A percentile compares a stretch with the other conserved stretches of the same genome.
phyloP scores from a whole-genome alignment of 1,284 basidiomycete genomes.

The Polyporus tsugae region DNA sequence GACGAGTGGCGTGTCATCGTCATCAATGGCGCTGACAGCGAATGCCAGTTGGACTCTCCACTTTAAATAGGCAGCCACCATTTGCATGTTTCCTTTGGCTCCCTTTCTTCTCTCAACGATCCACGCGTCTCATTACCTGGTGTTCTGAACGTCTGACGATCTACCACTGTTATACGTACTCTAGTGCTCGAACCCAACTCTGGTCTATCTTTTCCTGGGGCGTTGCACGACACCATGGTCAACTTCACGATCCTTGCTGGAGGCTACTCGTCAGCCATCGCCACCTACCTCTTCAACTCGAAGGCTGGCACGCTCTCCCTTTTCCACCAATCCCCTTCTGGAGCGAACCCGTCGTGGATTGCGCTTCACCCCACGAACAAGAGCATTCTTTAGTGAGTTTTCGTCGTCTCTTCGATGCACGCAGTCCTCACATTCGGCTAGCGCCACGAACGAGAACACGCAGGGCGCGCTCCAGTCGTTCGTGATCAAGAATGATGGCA shows the following conservation, averaged over 20 bases:
- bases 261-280: slow-evolving; percentile 65
- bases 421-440: slow-evolving; percentile 35
- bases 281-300: slow-evolving; percentile 64
- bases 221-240: slow-evolving; percentile 50
- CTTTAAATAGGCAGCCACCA: slow-evolving; percentile 5
- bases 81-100: not conserved
- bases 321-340: slow-evolving; percentile 55
- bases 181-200: slow-evolving; percentile 10
- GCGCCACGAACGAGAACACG: slow-evolving; percentile 62
- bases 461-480: slow-evolving; percentile 65
- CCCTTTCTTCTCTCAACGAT: slow-evolving; percentile 12
- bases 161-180: not conserved
- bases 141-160: slow-evolving; percentile 24
- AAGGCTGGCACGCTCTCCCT: slow-evolving; percentile 55
- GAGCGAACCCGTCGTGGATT: slow-evolving; percentile 65
- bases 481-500: slow-evolving; percentile 52
- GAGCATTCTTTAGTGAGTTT: slow-evolving; percentile 63
- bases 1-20: not conserved
- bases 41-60: slow-evolving; percentile 1
- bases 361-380: slow-evolving; percentile 59
- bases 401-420: not conserved
- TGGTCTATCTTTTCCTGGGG: slow-evolving; percentile 2
- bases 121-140: slow-evolving; percentile 24
- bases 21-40: slow-evolving; percentile 1
- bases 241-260: slow-evolving; percentile 70